These are phyloP conservation scores for Akanthomyces uredinophilus DNA, from an alignment of 2,329 filamentous ascomycete species.

Conservation along the genomic window DNA sequence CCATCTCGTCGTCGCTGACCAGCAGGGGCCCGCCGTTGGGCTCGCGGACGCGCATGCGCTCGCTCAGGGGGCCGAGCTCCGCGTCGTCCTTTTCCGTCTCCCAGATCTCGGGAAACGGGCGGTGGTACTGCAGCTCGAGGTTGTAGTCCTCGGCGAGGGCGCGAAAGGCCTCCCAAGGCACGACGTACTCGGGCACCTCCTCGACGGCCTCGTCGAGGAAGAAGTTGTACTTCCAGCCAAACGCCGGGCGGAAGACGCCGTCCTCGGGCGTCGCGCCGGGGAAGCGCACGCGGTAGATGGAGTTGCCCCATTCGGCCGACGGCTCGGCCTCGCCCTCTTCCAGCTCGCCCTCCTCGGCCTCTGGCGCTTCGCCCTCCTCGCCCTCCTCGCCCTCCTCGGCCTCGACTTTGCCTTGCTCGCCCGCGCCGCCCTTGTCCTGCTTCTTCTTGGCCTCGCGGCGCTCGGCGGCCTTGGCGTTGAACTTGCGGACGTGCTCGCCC, in stretches of 20 bases:
- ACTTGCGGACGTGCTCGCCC: constrained; percentile 68
- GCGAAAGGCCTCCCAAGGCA: constrained; percentile 96
- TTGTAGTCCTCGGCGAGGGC: constrained; percentile 95
- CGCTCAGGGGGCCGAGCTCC: constrained; percentile 75
- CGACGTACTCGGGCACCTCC: constrained; percentile 93
- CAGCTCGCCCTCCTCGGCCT: constrained; percentile 39
- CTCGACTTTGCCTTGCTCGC: background rate
- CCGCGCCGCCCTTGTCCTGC: constrained; percentile 16
- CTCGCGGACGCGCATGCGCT: constrained; percentile 90
- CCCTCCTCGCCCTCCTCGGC: constrained; percentile 19
- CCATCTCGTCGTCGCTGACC: constrained; percentile 82
- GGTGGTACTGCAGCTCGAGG: constrained; percentile 89
- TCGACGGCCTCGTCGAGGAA: constrained; percentile 95
- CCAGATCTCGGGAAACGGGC: constrained; percentile 88
- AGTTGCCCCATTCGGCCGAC: constrained; percentile 84
- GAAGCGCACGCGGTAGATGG: constrained; percentile 86
- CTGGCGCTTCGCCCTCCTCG: constrained; percentile 16
- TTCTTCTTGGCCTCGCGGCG: constrained; percentile 39
- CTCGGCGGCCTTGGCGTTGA: constrained; percentile 53
- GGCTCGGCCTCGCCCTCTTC: constrained; percentile 60
- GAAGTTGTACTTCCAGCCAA: constrained; percentile 97
- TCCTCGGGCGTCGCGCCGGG: constrained; percentile 76
- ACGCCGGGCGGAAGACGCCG: constrained; percentile 88
- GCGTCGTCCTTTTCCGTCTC: constrained; percentile 82
- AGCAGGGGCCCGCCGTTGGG: constrained; percentile 60